phyloP scores from a whole-genome alignment of 352 stramenopile genomes.

The Thalassiosira mediterranea region DNA sequence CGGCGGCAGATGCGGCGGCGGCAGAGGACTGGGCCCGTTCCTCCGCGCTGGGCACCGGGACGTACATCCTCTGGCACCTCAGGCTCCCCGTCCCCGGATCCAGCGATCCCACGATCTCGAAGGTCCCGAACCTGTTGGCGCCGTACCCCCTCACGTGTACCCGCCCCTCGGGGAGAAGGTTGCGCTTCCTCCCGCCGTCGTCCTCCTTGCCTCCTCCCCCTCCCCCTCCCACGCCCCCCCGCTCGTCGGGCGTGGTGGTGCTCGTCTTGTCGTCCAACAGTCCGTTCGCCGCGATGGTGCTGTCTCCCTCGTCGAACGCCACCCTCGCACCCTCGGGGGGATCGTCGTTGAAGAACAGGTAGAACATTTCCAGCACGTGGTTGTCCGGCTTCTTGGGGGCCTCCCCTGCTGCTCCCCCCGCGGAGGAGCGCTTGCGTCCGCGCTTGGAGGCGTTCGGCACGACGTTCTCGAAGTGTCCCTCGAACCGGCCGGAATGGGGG shows the following conservation, averaged over 20 bases:
- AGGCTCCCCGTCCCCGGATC: slow-evolving; percentile 53
- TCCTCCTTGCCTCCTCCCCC: slow-evolving; percentile 1
- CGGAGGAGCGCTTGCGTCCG: slow-evolving; percentile 4
- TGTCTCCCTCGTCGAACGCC: slow-evolving; percentile 44
- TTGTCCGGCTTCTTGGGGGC: slow-evolving; percentile 9
- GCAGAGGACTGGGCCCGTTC: too few relatives aligned
- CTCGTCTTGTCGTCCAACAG: slow-evolving; percentile 29
- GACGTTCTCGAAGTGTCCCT: slow-evolving; percentile 78
- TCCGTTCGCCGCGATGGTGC: slow-evolving; percentile 25
- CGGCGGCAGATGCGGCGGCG: too few relatives aligned
- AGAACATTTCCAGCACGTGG: slow-evolving; percentile 65
- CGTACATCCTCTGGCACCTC: slow-evolving; percentile 77
- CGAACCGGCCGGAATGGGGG: slow-evolving; percentile 61
- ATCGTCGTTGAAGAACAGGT: slow-evolving; percentile 77
- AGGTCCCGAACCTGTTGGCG: slow-evolving; percentile 78
- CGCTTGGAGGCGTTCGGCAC: slow-evolving; percentile 1
- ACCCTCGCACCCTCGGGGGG: slow-evolving; percentile 36
- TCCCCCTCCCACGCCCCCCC: background rate
- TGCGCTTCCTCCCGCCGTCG: background rate
- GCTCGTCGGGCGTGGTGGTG: slow-evolving; percentile 16
- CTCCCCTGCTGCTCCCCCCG: too few relatives aligned
- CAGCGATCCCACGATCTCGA: slow-evolving; percentile 78
- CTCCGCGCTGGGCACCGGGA: slow-evolving; percentile 38
- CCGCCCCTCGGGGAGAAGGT: slow-evolving; percentile 23
- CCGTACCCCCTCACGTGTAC: slow-evolving; percentile 72